phyloP scores from a whole-genome alignment of 2,329 filamentous ascomycete species.

The Colletotrichum sp. region DNA sequence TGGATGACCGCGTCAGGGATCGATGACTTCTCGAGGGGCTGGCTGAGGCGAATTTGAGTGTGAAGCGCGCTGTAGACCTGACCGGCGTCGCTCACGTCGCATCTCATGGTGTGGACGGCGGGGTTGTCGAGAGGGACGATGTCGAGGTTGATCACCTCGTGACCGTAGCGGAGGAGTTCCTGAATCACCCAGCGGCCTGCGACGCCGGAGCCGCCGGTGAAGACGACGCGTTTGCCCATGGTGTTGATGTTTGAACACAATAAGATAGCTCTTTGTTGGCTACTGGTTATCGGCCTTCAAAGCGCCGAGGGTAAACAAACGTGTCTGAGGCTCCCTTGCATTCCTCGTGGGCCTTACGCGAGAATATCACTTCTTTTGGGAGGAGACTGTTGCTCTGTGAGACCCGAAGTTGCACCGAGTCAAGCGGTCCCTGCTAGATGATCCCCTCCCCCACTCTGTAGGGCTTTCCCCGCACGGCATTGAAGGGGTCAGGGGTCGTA shows the following conservation, averaged over 20 bases:
- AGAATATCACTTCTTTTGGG: background rate
- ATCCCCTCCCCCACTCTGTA: background rate
- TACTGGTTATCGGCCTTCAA: background rate
- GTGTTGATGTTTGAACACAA: background rate
- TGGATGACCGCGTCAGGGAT: conserved; percentile 68
- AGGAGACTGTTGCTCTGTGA: background rate
- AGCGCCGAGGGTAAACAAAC: background rate
- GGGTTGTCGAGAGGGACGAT: conserved; percentile 31
- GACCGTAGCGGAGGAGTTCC: conserved; percentile 33
- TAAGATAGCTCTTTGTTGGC: background rate
- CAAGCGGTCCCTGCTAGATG: background rate
- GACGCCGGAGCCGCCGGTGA: conserved; percentile 40
- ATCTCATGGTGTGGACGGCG: conserved; percentile 37
- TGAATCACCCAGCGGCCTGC: conserved; percentile 38
- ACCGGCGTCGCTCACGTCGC: conserved; percentile 38
- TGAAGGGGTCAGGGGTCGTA: background rate
- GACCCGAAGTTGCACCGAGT: background rate
- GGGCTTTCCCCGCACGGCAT: background rate
- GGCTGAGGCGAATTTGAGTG: conserved; percentile 52
- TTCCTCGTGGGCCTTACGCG: background rate
- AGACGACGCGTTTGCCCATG: conserved; percentile 31
- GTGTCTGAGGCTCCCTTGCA: background rate
- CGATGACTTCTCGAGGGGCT: conserved; percentile 33
- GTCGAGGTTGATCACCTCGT: conserved; percentile 41
- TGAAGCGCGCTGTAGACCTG: conserved; percentile 42